phyloP scores from a whole-genome alignment of 352 stramenopile species.

The Globisporangium radiosum region DNA sequence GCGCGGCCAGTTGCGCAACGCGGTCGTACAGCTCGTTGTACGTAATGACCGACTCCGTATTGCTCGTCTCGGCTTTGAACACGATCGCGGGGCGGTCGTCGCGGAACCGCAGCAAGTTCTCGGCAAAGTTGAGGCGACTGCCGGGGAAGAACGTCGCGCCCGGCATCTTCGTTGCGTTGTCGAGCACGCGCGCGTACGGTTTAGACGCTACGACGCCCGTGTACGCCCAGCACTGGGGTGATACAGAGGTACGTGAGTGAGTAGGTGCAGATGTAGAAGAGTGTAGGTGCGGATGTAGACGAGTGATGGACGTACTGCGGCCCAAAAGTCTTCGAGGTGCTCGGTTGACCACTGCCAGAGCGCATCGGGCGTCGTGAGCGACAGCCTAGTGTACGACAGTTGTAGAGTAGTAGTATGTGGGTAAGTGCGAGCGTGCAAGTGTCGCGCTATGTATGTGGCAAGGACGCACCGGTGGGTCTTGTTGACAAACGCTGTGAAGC shows the following conservation, averaged over 20 bases:
- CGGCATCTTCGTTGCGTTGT: constrained; percentile 61
- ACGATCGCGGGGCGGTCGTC: constrained; percentile 68
- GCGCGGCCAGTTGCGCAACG: constrained; percentile 38
- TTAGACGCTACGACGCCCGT: constrained; percentile 52
- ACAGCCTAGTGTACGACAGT: constrained; percentile 15
- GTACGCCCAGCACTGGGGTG: constrained; percentile 57
- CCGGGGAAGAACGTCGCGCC: constrained; percentile 68
- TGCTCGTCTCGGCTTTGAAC: constrained; percentile 70
- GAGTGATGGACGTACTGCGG: constrained; percentile 15
- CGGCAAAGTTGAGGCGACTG: constrained; percentile 63
- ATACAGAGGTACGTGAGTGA: neutral
- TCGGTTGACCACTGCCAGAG: constrained; percentile 73
- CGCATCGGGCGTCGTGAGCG: constrained; percentile 34
- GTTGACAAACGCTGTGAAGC: constrained; percentile 62
- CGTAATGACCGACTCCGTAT: constrained; percentile 41
- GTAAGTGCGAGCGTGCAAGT: neutral
- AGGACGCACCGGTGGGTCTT: constrained; percentile 32
- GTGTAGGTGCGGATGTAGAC: too few relatives aligned
- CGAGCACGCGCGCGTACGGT: constrained; percentile 47
- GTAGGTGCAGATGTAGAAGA: too few relatives aligned
- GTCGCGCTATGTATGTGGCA: neutral
- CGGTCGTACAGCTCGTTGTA: constrained; percentile 62
- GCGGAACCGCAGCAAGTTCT: constrained; percentile 69
- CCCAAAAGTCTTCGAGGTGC: constrained; percentile 63
- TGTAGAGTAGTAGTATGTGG: neutral